Evolutionary conservation across 2,329 filamentous ascomycete genomes (phyloP), one percentile per base, ranked within the genome.

Genomic region (Myriosclerotinia curreyana): DNA sequence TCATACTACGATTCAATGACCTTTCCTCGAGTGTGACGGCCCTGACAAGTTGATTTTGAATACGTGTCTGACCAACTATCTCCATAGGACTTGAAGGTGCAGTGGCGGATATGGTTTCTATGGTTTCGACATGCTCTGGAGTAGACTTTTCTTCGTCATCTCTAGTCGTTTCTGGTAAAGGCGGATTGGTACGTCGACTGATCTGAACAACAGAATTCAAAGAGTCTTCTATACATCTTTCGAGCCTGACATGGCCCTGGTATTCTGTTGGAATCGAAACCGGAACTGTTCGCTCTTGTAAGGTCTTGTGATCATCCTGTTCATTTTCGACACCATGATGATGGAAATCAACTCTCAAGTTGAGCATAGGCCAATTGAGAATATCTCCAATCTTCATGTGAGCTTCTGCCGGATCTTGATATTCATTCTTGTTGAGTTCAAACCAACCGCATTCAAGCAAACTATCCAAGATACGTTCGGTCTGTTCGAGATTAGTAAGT

Each of bases 361-460:
- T 93, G 34, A 98, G 82, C 2, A 98, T 81, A 8, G 95, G 95
- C 20, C 98, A 77, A 71, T 96, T 88, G 25, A 99, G 82, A 28
- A 89, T 92, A 69, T 92, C 93, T 0, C 94, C 96, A 68, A 99
- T 92, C 75, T 97, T 97, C 0, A 88, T 91, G 74, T 98, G 98
- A 0, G 93, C 93, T 76, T 99, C 95, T 0, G 95, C 97, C 0
- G 92, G 91, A 76, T 99, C 95, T 77, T 99, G 95, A 74, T 98
- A 95, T 70, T 87, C 84, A n/a, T 91, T 74, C 64, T 84, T 77
- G 28, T 84, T 83, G 54, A 93, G 93, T 65, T 96, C 92, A 69
- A 83, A 79, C 95, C 95, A 98, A 5, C 94, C 95, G 74, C 93
- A 97, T 61, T 88, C 88, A 22, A 89, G 88, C 48, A 98, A 77